Base-by-base conservation (phyloP, 495 filamentous ascomycete species). In the Clohesyomyces aquaticus region DNA sequence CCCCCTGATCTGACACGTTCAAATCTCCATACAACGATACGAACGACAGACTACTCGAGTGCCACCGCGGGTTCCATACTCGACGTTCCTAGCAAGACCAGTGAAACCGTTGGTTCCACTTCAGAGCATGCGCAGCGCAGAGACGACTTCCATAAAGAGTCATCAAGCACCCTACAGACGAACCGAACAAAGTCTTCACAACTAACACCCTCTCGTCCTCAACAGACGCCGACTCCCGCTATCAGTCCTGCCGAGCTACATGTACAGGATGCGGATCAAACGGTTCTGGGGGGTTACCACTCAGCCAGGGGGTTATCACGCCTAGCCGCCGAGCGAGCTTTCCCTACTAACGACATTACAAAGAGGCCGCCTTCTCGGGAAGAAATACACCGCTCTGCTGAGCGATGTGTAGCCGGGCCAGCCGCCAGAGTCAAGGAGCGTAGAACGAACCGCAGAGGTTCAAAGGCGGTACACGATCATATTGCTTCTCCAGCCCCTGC, bases 231-330 rank as follows among this genome's bases (percentile, higher is more conserved):
- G 10, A 12, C 4, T 16, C 19, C n/a, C 8, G 23, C 27, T 4
- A 12, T 1, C 25, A 32, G n/a, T 23, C 11, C 42, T 11, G 25
- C 10, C 21, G 29, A 25, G 16, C 4, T 59, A 4, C 12, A 63
- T 11, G 3, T 47, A 16, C 21, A 27, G 23, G 12, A 61, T 9
- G 59, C 32, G 11, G 19, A 63, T 35, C 35, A 25, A 18, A 35
- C 23, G 1, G 46, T 55, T 18, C 14, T 47, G 14, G 49, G 48
- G 49, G 59, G 59, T 38, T 55, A 63, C 26, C 59, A 32, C 14
- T 54, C 59, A 28, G 50, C 59, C 28, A 35, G 16, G 19, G 18
- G 26, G n/a, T 51, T 63, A 26, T 29, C 59, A 14, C 16, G 29
- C 10, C 49, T 29, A 22, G 59, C 35, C 26, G 27, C 38, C 6